phyloP scores from a whole-genome alignment of 306 rosid species.

The Fragaria vesca region DNA sequence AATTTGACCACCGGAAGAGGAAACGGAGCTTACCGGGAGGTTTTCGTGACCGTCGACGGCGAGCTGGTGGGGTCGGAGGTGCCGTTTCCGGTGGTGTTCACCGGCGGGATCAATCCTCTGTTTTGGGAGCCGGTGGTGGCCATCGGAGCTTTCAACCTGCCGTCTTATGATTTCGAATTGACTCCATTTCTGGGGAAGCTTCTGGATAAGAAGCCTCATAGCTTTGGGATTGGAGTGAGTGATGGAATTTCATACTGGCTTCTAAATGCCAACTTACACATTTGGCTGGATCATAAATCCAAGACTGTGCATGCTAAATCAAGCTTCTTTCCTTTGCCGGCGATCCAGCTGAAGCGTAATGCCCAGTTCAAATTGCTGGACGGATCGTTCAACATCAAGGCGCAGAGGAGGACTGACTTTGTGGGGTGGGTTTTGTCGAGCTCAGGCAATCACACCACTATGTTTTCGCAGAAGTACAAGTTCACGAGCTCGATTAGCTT shows the following conservation, averaged over 20 bases:
- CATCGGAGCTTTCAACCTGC: constrained; percentile 75
- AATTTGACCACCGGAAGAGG: constrained; percentile 57
- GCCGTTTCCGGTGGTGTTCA: constrained; percentile 82
- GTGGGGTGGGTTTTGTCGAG: constrained; percentile 73
- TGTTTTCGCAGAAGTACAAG: constrained; percentile 35
- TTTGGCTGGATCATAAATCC: constrained; percentile 64
- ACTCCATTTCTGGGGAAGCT: constrained; percentile 72
- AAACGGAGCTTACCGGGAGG: constrained; percentile 73
- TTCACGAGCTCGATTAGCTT: constrained; percentile 41
- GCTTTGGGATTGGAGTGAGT: constrained; percentile 60
- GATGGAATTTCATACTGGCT: constrained; percentile 75
- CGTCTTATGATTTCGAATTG: constrained; percentile 61
- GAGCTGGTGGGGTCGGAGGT: constrained; percentile 58
- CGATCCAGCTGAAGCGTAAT: constrained; percentile 30
- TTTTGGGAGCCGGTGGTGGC: constrained; percentile 81
- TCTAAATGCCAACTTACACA: constrained; percentile 74
- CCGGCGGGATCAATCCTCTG: constrained; percentile 80
- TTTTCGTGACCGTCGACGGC: constrained; percentile 61
- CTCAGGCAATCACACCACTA: constrained; percentile 57
- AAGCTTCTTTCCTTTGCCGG: constrained; percentile 25
- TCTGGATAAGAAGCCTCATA: constrained; percentile 52
- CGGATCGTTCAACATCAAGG: constrained; percentile 53
- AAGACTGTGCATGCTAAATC: constrained; percentile 32
- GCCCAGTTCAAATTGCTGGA: constrained; percentile 53
- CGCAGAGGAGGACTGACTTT: constrained; percentile 38